phyloP scores from a whole-genome alignment of 192 early-diverging fungal species.

The Allomyces javanicus region DNA sequence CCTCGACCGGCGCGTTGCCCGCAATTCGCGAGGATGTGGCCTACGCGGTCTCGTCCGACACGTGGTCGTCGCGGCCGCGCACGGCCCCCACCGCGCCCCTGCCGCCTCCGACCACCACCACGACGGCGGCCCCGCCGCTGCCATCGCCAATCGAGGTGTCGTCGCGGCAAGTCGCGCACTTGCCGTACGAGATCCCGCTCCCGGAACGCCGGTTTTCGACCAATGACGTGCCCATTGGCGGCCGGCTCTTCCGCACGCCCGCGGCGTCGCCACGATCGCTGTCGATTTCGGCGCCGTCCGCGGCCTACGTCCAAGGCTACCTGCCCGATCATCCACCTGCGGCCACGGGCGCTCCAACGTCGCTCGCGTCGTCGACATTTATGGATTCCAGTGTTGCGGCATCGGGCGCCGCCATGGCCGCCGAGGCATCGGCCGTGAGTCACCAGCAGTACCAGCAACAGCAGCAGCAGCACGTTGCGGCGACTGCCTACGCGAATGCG shows the following conservation, averaged over 20 bases:
- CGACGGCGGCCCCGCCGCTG: slow-evolving; percentile 3
- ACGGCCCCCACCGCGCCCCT: not conserved
- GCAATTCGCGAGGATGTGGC: not conserved
- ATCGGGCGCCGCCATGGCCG: not conserved
- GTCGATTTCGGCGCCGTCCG: too few relatives aligned
- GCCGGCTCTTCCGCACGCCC: too few relatives aligned
- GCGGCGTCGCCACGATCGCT: too few relatives aligned
- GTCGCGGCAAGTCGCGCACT: not conserved
- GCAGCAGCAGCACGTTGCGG: not conserved
- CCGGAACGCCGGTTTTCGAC: too few relatives aligned
- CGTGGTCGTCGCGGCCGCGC: not conserved
- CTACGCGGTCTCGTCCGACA: not conserved
- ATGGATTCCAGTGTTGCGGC: too few relatives aligned
- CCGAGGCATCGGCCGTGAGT: not conserved
- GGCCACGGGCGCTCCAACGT: too few relatives aligned
- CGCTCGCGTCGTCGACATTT: too few relatives aligned
- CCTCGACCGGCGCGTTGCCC: not conserved
- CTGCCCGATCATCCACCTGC: too few relatives aligned
- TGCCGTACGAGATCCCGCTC: not conserved
- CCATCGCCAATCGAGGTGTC: not conserved
- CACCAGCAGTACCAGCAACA: not conserved
- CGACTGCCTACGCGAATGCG: not conserved
- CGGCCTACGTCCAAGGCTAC: too few relatives aligned
- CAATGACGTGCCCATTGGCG: too few relatives aligned
- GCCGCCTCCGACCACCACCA: not conserved